Evolutionary conservation across 2,329 filamentous ascomycete species (phyloP), one percentile per base, ranked within the genome.

Genomic region (Cladosporium sp.): DNA sequence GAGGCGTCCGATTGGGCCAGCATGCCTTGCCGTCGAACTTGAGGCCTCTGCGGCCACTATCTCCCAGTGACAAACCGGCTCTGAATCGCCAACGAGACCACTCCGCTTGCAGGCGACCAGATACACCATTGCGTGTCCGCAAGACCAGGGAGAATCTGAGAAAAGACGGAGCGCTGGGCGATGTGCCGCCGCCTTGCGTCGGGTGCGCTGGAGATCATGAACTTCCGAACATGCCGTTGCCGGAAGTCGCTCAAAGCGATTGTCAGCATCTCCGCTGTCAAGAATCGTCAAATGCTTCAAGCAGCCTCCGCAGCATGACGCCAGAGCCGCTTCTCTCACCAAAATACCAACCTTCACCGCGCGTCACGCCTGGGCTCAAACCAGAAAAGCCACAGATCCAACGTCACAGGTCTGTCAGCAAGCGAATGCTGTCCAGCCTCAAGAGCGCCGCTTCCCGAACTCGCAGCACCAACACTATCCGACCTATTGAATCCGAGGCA

Each of bases 141-240:
- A 68, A 69, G 52, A 68, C 66, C 14, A 58, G 66, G n/a, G 66
- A 69, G 55, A 66, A 67, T 46, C 58, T 68, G 22, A 63, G 57
- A 42, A 53, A 62, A 35, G 43, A 53, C 22, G 50, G 37, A 10
- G 37, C 16, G 9, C 43, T 53, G 9, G 50, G 38, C 4, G 43
- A 41, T 41, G 43, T 46, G 18, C 50, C 50, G 19, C 50, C 50
- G 18, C 50, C 50, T 34, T 53, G 50, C 16, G 43, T 53, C 10
- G 44, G 37, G 4, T 46, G 44, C 14, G 46, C 37, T 14, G 18
- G 18, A 9, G 10, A 34, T 13, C 43, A 46, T 14, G 35, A 41
- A 7, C 28, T 4, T 13, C 6, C 19, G 1, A 31, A 40, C 5
- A 16, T n/a, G 18, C 19, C 35, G 13, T 18, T 33, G 11, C 22